These are phyloP conservation scores for Trifolium dubium DNA, from an alignment of 306 rosid species.

Conservation along the genomic window DNA sequence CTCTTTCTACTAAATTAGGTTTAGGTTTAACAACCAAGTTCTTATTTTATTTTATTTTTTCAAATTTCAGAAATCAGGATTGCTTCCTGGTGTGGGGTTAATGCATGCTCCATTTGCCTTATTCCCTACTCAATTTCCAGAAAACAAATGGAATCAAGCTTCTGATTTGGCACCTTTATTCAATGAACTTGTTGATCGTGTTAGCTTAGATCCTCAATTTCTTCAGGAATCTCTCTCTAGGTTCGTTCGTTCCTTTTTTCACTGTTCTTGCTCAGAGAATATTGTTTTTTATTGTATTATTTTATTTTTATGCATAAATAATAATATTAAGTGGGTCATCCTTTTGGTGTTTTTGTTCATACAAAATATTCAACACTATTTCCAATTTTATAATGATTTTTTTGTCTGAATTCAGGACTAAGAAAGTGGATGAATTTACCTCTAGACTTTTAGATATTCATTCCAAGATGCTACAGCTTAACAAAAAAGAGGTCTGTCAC, in stretches of 20 bases:
- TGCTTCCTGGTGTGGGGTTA: constrained; percentile 85
- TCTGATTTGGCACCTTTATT: constrained; percentile 76
- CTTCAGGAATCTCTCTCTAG: constrained; percentile 82
- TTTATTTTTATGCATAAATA: background rate
- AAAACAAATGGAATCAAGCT: constrained; percentile 70
- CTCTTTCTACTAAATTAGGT: too few relatives aligned
- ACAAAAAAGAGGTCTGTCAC: constrained; percentile 76
- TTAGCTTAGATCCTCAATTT: constrained; percentile 82
- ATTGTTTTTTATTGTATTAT: background rate
- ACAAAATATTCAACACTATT: too few relatives aligned
- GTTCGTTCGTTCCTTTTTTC: constrained; percentile 34
- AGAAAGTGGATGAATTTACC: constrained; percentile 73
- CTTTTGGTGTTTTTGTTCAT: background rate
- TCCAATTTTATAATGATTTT: background rate
- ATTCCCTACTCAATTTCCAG: constrained; percentile 73
- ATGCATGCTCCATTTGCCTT: constrained; percentile 85
- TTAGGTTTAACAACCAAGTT: too few relatives aligned
- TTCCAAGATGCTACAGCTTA: constrained; percentile 75
- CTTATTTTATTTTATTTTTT: too few relatives aligned
- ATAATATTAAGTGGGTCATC: background rate
- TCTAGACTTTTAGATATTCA: constrained; percentile 88
- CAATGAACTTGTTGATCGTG: constrained; percentile 85
- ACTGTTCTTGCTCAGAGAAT: background rate
- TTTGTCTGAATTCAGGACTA: constrained; percentile 64
- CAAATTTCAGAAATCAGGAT: constrained; percentile 63